Base-by-base conservation (phyloP, 768 basidiomycete genomes). In the Pleurotus platypus region DNA sequence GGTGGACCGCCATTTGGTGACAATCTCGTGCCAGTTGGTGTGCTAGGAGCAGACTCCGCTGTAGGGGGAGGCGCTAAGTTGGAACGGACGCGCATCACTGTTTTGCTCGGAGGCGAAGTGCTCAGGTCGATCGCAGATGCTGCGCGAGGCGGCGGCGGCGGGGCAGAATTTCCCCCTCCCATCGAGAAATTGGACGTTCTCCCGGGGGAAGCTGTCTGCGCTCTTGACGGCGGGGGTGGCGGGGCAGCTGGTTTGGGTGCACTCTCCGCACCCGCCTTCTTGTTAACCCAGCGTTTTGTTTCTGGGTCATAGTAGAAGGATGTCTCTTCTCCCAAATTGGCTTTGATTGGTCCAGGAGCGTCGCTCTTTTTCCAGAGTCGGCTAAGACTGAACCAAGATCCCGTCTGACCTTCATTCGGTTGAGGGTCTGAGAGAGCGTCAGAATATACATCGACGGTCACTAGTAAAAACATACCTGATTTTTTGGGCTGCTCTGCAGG, bases 271-370 rank as follows among this genome's bases (percentile, higher is more conserved):
- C 82, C 84, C 59, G 72, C 81, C 90, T 89, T 94, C 72, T 90
- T 95, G 69, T 97, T 94, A 24, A 99, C 87, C 97, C 97, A 99
- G 60, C 89, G 84, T 69, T 95, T 94, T 58, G 88, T 80, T n/a
- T 97, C 94, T 64, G 90, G 87, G 67, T 99, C 97, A 67, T 91
- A 99, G 65, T 92, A 89, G 75, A 98, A 96, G 24, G 85, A 77
- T 16, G 71, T 93, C 67, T 94, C 85, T 62, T 98, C 93, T 6
- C 97, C 97, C 22, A 99, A 82, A 63, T 89, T 98, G 16, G 96
- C 97, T 67, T 86, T 90, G 57, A 96, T 74, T 2, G 96, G 94
- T 7, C 80, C 92, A 7, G 85, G 76, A 5, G 76, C 63, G 13
- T 87, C 86, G 15, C 78, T 73, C 49, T 85, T 84, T 64, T 81